A percentile compares a stretch with the other conserved stretches of the same genome.
Evolutionary conservation across 2,329 filamentous ascomycete species (phyloP).

Genomic region (Ascochyta koolunga): DNA sequence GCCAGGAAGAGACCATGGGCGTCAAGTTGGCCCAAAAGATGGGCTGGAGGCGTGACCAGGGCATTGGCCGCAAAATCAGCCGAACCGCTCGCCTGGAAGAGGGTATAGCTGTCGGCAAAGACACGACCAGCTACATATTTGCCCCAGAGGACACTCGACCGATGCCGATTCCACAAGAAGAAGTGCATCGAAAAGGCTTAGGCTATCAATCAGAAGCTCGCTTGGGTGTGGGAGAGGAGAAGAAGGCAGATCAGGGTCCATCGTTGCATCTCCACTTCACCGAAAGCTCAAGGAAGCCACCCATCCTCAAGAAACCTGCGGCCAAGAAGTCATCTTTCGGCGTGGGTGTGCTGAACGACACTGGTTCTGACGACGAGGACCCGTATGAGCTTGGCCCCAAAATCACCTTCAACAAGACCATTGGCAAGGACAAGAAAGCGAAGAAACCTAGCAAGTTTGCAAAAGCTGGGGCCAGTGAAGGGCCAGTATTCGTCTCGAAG

Average conservation of each 20-base stretch:
- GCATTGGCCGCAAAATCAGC: conserved; percentile 84
- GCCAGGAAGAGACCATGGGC: conserved; percentile 83
- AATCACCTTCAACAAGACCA: conserved; percentile 82
- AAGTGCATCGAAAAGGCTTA: conserved; percentile 69
- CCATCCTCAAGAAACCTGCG: conserved; percentile 43
- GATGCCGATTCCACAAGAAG: conserved; percentile 69
- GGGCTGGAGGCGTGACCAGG: conserved; percentile 96
- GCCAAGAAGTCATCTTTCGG: conserved; percentile 78
- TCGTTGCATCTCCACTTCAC: conserved; percentile 33
- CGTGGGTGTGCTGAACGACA: conserved; percentile 88
- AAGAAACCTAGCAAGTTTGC: conserved; percentile 57
- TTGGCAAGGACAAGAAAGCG: conserved; percentile 83
- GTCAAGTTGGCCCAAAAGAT: conserved; percentile 84
- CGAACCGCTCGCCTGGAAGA: conserved; percentile 73
- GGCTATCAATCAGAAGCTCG: conserved; percentile 68
- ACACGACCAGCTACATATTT: conserved; percentile 69
- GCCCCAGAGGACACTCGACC: conserved; percentile 80
- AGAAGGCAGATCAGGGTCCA: conserved; percentile 19
- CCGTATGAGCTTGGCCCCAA: conserved; percentile 90
- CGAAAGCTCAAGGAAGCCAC: conserved; percentile 25
- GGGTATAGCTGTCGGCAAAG: conserved; percentile 44
- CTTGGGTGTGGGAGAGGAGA: conserved; percentile 49
- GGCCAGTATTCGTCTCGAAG: conserved; percentile 78
- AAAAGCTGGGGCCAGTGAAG: conserved; percentile 69
- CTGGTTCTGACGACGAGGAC: conserved; percentile 92